Evolutionary conservation across 2,329 filamentous ascomycete genomes (phyloP).

Genomic region (Fusarium sp.): DNA sequence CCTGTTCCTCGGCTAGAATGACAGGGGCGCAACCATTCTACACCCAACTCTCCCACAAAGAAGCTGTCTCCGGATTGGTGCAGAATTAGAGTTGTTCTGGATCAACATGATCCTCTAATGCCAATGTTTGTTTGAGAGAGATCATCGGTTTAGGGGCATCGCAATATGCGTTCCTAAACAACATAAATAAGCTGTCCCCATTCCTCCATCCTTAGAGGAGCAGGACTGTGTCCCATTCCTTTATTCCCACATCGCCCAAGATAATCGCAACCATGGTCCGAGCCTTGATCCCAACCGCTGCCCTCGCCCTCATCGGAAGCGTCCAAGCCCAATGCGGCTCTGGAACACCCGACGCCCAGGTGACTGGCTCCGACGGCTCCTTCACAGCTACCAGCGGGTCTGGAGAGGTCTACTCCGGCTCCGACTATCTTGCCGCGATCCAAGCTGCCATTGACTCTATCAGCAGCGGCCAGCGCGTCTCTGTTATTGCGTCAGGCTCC

Average conservation of each 20-base stretch:
- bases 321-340: conserved; percentile 57
- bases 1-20: background rate
- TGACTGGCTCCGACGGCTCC: conserved; percentile 55
- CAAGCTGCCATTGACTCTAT: conserved; percentile 63
- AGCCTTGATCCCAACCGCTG: conserved; percentile 48
- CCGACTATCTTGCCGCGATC: conserved; percentile 63
- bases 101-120: background rate
- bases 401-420: conserved; percentile 59
- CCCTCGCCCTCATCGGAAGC: conserved; percentile 53
- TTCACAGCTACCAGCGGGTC: conserved; percentile 56
- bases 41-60: background rate
- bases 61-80: background rate
- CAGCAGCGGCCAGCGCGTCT: conserved; percentile 61
- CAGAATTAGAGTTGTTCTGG: background rate
- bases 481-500: conserved; percentile 63
- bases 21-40: background rate
- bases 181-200: background rate
- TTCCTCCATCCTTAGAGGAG: background rate
- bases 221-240: background rate
- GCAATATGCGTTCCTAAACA: background rate
- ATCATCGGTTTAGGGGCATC: background rate
- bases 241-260: background rate
- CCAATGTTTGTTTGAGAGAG: background rate
- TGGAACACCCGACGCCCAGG: conserved; percentile 56
- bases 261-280: conserved; percentile 45